Base-by-base conservation (phyloP, 805 yeast species). In the Priceomyces melissophilus region DNA sequence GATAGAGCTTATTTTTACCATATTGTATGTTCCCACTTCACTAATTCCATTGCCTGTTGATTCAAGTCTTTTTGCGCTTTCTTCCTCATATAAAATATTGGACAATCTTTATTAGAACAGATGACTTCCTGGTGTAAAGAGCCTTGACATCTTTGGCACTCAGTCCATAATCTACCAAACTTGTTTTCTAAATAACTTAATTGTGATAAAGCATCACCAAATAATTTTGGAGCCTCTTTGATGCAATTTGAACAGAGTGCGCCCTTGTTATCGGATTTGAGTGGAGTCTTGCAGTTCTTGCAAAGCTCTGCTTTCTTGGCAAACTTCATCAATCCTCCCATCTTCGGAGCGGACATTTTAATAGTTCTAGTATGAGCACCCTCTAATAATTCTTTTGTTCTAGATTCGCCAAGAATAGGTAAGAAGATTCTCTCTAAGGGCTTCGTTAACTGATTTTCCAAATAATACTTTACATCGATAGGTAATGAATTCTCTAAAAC, bases 101-200 rank as follows among this genome's bases (percentile, higher is more conserved):
- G 96, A 67, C 99, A 93, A 62, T 93, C 98, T 50, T 90, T 89
- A 50, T 91, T 88, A 0, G 96, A 82, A 61, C 99, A 93, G 16
- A 91, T 69, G 3, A 93, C 98, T 52, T 93, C 98, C 63, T 89
- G 96, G 54, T 93, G 97, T 40, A 95, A 67, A 17, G 93, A 86
- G 0, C 98, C 98, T 53, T 95, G 97, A 62, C 99, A 93, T 44
- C 97, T 71, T 66, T 93, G 99, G 60, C 99, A 95, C 58, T 93
- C 96, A 0, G 98, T 91, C 99, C 99, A 93, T 47, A 93, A 67
- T 48, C 95, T 72, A 2, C 96, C 82, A 54, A 88, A 93, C 51
- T 84, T 82, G 44, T 79, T 76, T 58, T 93, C 96, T 44, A 91
- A 65, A 32, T 79, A 81, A 57, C 88, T 84, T 73, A 90, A 81